Evolutionary conservation across 1,139 yeast species (phyloP).

Genomic region (Candida freyschussii): DNA sequence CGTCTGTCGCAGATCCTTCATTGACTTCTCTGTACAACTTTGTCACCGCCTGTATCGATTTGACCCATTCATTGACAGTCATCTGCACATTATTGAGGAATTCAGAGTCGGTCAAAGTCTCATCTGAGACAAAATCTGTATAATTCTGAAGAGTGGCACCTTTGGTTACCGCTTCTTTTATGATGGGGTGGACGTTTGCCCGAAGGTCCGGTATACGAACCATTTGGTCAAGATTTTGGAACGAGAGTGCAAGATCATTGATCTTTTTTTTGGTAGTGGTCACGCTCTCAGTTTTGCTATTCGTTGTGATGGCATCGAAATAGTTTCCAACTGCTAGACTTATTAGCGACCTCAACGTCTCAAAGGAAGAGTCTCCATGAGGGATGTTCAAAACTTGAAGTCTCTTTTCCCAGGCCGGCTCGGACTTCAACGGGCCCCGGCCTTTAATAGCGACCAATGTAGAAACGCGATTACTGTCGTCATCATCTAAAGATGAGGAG

Average conservation of each 20-base stretch:
- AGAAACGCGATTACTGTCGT: constrained; percentile 9
- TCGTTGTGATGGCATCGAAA: constrained; percentile 39
- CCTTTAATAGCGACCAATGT: constrained; percentile 41
- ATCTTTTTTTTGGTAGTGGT: constrained; percentile 55
- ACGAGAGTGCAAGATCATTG: constrained; percentile 61
- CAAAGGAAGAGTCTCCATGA: constrained; percentile 33
- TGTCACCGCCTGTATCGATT: constrained; percentile 55
- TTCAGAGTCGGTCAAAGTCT: constrained; percentile 42
- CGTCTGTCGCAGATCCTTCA: constrained; percentile 63
- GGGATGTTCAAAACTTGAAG: constrained; percentile 35
- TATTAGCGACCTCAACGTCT: constrained; percentile 54
- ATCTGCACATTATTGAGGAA: constrained; percentile 64
- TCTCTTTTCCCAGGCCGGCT: constrained; percentile 34
- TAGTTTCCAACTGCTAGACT: constrained; percentile 51
- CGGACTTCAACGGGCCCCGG: constrained; percentile 29
- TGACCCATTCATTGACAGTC: constrained; percentile 70
- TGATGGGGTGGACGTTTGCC: constrained; percentile 47
- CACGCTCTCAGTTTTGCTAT: constrained; percentile 33
- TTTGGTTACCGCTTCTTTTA: constrained; percentile 37
- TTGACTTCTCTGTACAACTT: constrained; percentile 42
- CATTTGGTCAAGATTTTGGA: constrained; percentile 65
- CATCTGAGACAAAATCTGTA: constrained; percentile 31
- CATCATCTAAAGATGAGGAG: constrained; percentile 8
- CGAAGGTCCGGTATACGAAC: constrained; percentile 65
- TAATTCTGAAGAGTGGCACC: constrained; percentile 29